Evolutionary conservation across 768 basidiomycete genomes (phyloP), one percentile per base, ranked within the genome.

Genomic region (Tricholoma sp.): DNA sequence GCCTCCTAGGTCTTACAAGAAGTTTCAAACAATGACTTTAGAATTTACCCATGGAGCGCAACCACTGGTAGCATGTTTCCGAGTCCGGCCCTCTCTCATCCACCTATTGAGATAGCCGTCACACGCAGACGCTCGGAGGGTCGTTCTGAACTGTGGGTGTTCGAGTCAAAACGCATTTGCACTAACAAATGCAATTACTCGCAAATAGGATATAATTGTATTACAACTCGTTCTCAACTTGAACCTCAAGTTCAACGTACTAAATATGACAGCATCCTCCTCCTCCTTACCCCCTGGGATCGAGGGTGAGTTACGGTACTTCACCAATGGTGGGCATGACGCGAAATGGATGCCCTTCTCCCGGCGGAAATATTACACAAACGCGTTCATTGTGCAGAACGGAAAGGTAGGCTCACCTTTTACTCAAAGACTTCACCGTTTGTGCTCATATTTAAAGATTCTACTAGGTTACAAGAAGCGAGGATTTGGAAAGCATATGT

Each of bases 381-480:
- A 89, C 63, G 85, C 84, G 39, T 89, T 88, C 62, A 72, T 91
- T 51, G 66, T 85, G 9, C 71, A 83, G 21, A 75, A 77, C 49
- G 71, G 73, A 50, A 81, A 81, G 71, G 82, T 82, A 51, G 37
- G 61, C 59, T 39, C 21, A 56, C 11, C n/a, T 29, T 22, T 45
- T 19, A 50, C 8, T 57, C 35, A 50, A 39, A 4, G 16, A 19
- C 24, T 10, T 29, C 32, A 49, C 55, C 54, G 45, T 29, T 18
- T 18, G 62, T 53, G 18, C 32, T 54, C 22, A 22, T n/a, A 52
- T 55, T 29, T 18, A 56, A 27, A 89, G 84, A 70, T 92, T 12
- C 71, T 92, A 14, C 77, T 92, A 8, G 90, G 90, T 3, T 81
- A 80, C 63, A 92, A 92, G 71, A 91, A 91, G 67, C 79, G 90